Conservation (phyloP, 805 yeast species). For the Crinitomyces ghanaensis region DNA sequence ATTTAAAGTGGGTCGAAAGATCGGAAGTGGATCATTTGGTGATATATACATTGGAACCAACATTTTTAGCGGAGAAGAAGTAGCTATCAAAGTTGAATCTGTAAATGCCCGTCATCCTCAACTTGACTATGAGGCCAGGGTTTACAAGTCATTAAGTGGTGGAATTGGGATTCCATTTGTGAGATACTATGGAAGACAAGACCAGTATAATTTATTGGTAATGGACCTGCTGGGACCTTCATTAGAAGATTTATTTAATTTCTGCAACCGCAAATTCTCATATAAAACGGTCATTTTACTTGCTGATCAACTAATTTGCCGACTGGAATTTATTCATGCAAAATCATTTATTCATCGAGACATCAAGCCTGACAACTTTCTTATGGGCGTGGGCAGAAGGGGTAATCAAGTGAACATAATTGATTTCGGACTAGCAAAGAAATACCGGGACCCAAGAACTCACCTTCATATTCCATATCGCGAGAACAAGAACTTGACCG, state of each 20-base stretch:
- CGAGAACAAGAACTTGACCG: constrained; percentile 91
- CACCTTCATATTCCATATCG: constrained; percentile 92
- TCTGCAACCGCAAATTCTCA: constrained; percentile 87
- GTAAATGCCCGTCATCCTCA: constrained; percentile 92
- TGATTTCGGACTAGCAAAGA: constrained; percentile 89
- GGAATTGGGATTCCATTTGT: constrained; percentile 97
- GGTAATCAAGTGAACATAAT: constrained; percentile 93
- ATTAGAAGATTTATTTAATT: constrained; percentile 88
- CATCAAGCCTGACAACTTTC: constrained; percentile 72
- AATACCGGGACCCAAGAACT: constrained; percentile 87
- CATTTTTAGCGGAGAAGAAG: constrained; percentile 92
- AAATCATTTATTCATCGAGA: constrained; percentile 81
- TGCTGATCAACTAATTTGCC: constrained; percentile 89
- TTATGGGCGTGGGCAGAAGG: constrained; percentile 84
- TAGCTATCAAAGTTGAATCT: constrained; percentile 89
- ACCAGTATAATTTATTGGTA: constrained; percentile 94
- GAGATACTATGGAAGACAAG: constrained; percentile 94
- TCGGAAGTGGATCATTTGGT: constrained; percentile 96
- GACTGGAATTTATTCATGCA: constrained; percentile 92
- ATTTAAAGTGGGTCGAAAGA: constrained; percentile 86
- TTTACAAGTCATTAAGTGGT: constrained; percentile 86
- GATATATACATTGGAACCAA: constrained; percentile 87
- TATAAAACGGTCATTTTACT: constrained; percentile 84
- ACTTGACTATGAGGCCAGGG: constrained; percentile 92
- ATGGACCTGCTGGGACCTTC: constrained; percentile 93